Evolutionary conservation across 495 filamentous ascomycete species (phyloP).

Genomic region (Trichocladium uniseriatum): DNA sequence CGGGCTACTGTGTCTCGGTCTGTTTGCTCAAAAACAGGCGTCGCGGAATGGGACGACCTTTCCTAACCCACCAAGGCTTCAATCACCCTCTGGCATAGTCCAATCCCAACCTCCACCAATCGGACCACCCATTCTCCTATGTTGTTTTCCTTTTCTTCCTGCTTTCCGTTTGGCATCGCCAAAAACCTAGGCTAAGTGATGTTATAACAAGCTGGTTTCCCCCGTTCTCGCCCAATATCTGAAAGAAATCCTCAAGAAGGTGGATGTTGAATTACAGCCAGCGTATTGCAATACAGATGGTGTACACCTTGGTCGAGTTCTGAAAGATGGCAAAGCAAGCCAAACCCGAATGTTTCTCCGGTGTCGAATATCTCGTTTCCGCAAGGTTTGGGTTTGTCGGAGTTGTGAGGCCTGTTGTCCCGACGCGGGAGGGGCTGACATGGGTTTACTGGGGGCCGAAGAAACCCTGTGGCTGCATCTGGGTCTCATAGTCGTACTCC

Average conservation of each 20-base stretch:
- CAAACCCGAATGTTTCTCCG: constrained; percentile 4
- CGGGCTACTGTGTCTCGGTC: constrained; percentile 1
- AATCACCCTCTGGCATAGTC: constrained; percentile 25
- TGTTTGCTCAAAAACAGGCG: constrained; percentile 18
- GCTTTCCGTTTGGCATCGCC: background rate
- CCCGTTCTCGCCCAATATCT: constrained; percentile 8
- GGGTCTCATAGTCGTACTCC: constrained; percentile 43
- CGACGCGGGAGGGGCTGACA: background rate
- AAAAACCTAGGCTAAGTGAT: constrained; percentile 3
- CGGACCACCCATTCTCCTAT: constrained; percentile 1
- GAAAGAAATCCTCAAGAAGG: constrained; percentile 8
- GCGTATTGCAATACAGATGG: constrained; percentile 18
- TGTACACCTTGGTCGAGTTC: constrained; percentile 15
- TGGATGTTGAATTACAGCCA: constrained; percentile 16
- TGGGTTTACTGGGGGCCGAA: constrained; percentile 19
- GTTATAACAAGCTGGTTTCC: background rate
- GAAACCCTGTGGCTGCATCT: constrained; percentile 25
- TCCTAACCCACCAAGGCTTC: constrained; percentile 27
- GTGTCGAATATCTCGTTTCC: constrained; percentile 1
- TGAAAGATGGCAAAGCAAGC: constrained; percentile 19
- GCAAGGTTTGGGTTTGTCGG: background rate
- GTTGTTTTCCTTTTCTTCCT: constrained; percentile 9
- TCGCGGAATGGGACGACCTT: constrained; percentile 24
- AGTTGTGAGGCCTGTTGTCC: background rate
- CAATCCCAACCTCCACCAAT: constrained; percentile 10